These are phyloP conservation scores for Hemileccinum rubropunctum DNA, from an alignment of 768 basidiomycete genomes.

Conservation along the genomic window DNA sequence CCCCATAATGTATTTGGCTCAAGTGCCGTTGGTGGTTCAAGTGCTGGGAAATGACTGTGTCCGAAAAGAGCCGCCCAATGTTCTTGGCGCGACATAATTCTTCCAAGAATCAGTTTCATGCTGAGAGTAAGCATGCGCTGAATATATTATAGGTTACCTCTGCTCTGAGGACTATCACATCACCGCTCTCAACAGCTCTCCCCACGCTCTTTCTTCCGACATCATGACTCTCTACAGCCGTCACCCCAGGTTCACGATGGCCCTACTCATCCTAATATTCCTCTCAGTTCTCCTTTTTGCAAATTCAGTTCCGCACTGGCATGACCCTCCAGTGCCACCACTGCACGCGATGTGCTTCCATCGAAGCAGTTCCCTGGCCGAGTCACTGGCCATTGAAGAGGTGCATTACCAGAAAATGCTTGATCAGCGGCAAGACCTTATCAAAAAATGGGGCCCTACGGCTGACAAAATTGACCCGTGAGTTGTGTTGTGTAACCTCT, in stretches of 20 bases:
- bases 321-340: neutral
- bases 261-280: slow-evolving; percentile 25
- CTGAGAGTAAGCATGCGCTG: too few relatives aligned
- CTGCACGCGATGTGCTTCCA: slow-evolving; percentile 4
- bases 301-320: slow-evolving; percentile 11
- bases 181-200: slow-evolving; percentile 6
- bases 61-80: too few relatives aligned
- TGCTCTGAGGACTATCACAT: too few relatives aligned
- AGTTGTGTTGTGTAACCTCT: neutral
- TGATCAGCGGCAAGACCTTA: slow-evolving; percentile 41
- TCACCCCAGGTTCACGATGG: slow-evolving; percentile 30
- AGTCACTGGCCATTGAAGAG: slow-evolving; percentile 21
- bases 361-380: slow-evolving; percentile 5
- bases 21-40: too few relatives aligned
- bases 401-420: slow-evolving; percentile 41
- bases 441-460: slow-evolving; percentile 55
- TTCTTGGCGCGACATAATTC: too few relatives aligned
- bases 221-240: slow-evolving; percentile 31
- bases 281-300: slow-evolving; percentile 27
- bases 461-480: slow-evolving; percentile 42
- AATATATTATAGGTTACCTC: too few relatives aligned
- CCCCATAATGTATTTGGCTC: too few relatives aligned
- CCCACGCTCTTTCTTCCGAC: slow-evolving; percentile 9
- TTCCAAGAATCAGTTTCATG: too few relatives aligned
- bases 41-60: too few relatives aligned